These are phyloP conservation scores for Hypoxylon sp. DNA, from an alignment of 2,329 filamentous ascomycete genomes.

Conservation along the genomic window DNA sequence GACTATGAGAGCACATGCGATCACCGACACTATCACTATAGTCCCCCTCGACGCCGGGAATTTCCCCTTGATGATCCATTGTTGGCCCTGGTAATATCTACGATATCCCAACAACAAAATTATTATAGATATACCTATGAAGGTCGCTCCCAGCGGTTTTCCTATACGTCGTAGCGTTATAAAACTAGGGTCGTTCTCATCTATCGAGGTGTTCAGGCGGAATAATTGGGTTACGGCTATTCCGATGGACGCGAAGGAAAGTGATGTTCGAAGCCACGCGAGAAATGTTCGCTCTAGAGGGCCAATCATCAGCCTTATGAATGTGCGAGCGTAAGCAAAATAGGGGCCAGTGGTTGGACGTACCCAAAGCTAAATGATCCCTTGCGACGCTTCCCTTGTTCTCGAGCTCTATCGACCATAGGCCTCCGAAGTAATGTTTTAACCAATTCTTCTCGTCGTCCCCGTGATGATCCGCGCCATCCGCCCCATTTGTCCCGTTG, in stretches of 20 bases:
- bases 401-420: slow-evolving; percentile 80
- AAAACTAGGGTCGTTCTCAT: slow-evolving; percentile 57
- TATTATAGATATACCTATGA: slow-evolving; percentile 81
- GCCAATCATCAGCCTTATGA: slow-evolving; percentile 35
- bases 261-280: slow-evolving; percentile 85
- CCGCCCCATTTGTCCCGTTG: slow-evolving; percentile 39
- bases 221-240: slow-evolving; percentile 89
- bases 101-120: slow-evolving; percentile 83
- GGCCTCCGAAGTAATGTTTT: slow-evolving; percentile 62
- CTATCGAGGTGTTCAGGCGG: slow-evolving; percentile 80
- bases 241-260: slow-evolving; percentile 86
- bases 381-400: slow-evolving; percentile 88
- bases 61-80: slow-evolving; percentile 85
- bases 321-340: slow-evolving; percentile 1
- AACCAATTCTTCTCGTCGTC: slow-evolving; percentile 64
- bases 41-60: slow-evolving; percentile 85
- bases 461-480: slow-evolving; percentile 38
- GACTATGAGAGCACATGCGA: slow-evolving; percentile 75
- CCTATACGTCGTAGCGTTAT: slow-evolving; percentile 73
- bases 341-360: slow-evolving; percentile 37
- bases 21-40: slow-evolving; percentile 76
- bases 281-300: slow-evolving; percentile 83
- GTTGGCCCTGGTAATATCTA: slow-evolving; percentile 82
- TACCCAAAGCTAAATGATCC: slow-evolving; percentile 86
- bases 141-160: slow-evolving; percentile 82